Evolutionary conservation across 306 rosid species (phyloP), one percentile per base, ranked within the genome.

Genomic region (Prosopis cineraria): DNA sequence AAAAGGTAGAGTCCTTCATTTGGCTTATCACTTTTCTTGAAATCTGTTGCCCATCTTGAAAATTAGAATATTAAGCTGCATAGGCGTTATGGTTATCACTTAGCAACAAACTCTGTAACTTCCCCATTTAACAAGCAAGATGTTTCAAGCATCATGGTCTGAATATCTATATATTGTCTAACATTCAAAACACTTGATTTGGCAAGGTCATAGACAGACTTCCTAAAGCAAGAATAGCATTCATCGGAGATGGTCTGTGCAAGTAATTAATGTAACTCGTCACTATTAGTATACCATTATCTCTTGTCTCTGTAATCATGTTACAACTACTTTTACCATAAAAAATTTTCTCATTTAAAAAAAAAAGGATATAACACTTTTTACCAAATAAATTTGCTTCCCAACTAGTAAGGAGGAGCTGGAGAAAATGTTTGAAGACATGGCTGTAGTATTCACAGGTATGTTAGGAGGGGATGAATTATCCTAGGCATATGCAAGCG

Each of bases 211-310:
- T 96, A 97, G 98, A 96, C 48, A 77, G 83, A 75, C 97, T 96
- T 80, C 99, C 99, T 0, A 96, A 87, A 65, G 98, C 97, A 30
- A 78, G 99, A 48, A 93, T 96, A 76, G 99, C 99, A 34, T 85
- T 96, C 62, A 81, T 96, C 34, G 99, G 99, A 81, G 99, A 96
- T 82, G 99, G 99, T 60, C 99, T 97, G 5, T 91, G 91, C 91
- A 96, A 97, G 99, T 93, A 89, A 71, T 64, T 56, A 14, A 44
- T 75, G 34, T 73, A 58, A 47, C 77, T 22, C 5, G 33, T 69
- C 62, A 29, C 20, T n/a, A 22, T 47, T 71, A 31, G 33, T 37
- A 25, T 33, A 16, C 47, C 25, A 59, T 31, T 39, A n/a, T 24
- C 47, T 11, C 16, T 16, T 68, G n/a, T 41, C 59, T 7, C 27